Evolutionary conservation across 2,329 filamentous ascomycete species (phyloP), one percentile per base, ranked within the genome.

Genomic region (Colletotrichum nymphaeae): DNA sequence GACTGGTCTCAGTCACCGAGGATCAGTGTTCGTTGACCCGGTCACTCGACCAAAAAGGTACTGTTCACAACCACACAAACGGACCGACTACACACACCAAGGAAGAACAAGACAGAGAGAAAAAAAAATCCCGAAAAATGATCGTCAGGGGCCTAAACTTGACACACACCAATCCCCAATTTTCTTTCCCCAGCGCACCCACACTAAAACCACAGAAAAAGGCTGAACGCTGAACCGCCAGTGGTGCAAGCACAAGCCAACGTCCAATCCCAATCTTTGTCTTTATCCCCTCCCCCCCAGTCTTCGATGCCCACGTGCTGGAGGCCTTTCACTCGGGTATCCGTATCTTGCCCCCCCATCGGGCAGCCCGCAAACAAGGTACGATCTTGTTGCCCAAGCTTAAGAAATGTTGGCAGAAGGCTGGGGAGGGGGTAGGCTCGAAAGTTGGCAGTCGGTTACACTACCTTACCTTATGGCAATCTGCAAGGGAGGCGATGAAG

Each of bases 81-180:
- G 42, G 42, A 49, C 42, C 42, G 42, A 49, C 19, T 3, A 52
- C n/a, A 49, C n/a, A 28, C 12, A 32, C 32, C 35, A n/a, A 30
- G 26, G 52, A 37, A 6, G 35, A 6, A 35, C 35, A 30, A 3
- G 30, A 30, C 14, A 56, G 37, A 32, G 24, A 1, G 14, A 19
- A 12, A 28, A 19, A 28, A 42, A 49, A 30, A 12, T n/a, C 52
- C 58, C 58, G 52, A 63, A 14, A 37, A 69, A 32, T 55, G 70
- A 72, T 72, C 66, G 42, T 72, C 70, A 72, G 66, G 70, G 70
- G 70, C 52, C 59, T 72, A 19, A 59, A 72, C 66, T 64, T 69
- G 70, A 72, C 66, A 72, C 70, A 28, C 24, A 32, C 35, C 53
- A 5, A 19, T 46, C 56, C 65, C 69, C 53, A 32, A 26, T 59